phyloP scores from a whole-genome alignment of 2,329 filamentous ascomycete species.

The Trichoderma sp. region DNA sequence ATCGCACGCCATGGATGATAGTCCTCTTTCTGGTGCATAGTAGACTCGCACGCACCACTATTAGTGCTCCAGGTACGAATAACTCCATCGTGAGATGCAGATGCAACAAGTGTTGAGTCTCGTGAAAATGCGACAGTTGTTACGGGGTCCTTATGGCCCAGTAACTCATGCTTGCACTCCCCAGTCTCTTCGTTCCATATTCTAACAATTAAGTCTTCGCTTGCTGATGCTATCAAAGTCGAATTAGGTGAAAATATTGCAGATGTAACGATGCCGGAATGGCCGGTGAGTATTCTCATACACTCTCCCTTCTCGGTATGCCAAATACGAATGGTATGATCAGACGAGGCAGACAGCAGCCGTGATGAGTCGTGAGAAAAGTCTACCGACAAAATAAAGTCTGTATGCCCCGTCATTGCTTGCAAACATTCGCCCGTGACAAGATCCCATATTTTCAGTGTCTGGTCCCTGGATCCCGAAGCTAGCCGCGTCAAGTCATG shows the following conservation, averaged over 20 bases:
- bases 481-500: background rate
- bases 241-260: background rate
- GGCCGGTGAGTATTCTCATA: background rate
- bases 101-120: background rate
- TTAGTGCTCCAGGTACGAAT: background rate
- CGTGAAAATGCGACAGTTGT: background rate
- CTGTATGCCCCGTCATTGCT: background rate
- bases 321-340: background rate
- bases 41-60: background rate
- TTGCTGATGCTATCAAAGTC: background rate
- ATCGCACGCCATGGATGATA: too few species aligned
- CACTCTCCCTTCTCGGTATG: background rate
- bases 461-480: background rate
- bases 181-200: conserved; percentile 6
- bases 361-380: background rate
- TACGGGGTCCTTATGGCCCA: background rate
- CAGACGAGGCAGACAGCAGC: background rate
- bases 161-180: background rate
- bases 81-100: background rate
- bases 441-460: background rate
- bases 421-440: background rate
- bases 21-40: too few species aligned
- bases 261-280: background rate
- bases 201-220: background rate
- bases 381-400: background rate